A percentile compares a stretch with the other conserved stretches of the same genome.
These are phyloP conservation scores for Oryza coarctata DNA, from an alignment of 176 grass and related monocot species.

Conservation along the genomic window DNA sequence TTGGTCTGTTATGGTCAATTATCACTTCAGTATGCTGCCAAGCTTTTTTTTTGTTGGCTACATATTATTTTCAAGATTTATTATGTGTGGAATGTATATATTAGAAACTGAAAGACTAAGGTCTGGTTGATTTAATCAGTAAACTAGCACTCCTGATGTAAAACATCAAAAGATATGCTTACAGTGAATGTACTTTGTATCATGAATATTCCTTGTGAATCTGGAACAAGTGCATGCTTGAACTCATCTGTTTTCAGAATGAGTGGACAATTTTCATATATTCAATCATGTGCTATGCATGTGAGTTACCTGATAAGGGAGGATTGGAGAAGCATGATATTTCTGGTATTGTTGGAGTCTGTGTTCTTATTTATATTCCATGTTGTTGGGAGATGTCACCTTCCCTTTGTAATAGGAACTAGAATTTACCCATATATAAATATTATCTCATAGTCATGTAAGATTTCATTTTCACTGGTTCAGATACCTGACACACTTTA, in stretches of 20 bases:
- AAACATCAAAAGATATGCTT: not conserved
- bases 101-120: not conserved
- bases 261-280: not conserved
- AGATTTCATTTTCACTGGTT: conserved; percentile 5
- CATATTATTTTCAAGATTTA: not conserved
- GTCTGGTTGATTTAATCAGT: not conserved
- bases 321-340: conserved; percentile 11
- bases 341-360: not conserved
- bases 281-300: not conserved
- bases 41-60: not conserved
- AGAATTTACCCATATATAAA: conserved; percentile 13
- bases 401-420: not conserved
- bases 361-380: not conserved
- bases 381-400: conserved; percentile 7
- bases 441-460: not conserved
- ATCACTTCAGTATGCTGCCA: not conserved
- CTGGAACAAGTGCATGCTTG: not conserved
- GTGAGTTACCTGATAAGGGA: not conserved
- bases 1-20: not conserved
- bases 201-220: not conserved
- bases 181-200: not conserved
- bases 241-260: not conserved
- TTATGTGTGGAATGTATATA: not conserved
- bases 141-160: not conserved
- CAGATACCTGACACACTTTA: conserved; percentile 20